Base-by-base conservation (phyloP, 805 yeast species). In the Suhomyces sp. region DNA sequence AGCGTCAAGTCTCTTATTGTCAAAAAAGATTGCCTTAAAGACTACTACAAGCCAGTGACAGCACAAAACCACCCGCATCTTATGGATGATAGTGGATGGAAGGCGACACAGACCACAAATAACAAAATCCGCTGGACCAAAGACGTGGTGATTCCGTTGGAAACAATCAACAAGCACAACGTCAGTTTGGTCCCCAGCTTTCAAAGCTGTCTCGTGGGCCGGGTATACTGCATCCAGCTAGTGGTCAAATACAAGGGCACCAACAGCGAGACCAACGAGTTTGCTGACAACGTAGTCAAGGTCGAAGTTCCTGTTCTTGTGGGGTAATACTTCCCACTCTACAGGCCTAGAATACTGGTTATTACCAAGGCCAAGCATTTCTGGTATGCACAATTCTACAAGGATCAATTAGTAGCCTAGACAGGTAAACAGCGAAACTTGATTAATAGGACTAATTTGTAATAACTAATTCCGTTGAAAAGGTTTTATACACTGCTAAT, bases 191-290 rank as follows among this genome's bases (percentile, higher is more conserved):
- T 83, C 15, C 90, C 90, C 1, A 77, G 77, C 51, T 86, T 85
- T 64, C 88, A 85, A 58, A 79, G 77, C 48, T 86, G 90, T 65
- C 67, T 82, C 51, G 72, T 84, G n/a, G 79, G 85, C 4, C 74
- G 90, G 61, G 65, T 78, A 15, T 85, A 86, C 63, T 74, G 80
- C 54, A 66, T 84, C 49, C 79, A 83, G 52, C 73, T 82, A 1
- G 61, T 65, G 27, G 75, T 58, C 42, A 54, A 53, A 53, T 57
- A 47, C 47, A 56, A 56, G 49, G 78, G 78, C 3, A 61, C 67
- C n/a, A 68, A 68, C 8, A 68, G 67, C 22, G 79, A 74, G 15
- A 65, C 69, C 48, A 58, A 62, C 42, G 74, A 70, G 45, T 62
- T 61, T 54, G 66, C 65, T 10, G 72, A 68, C 44, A 71, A 71